phyloP scores from a whole-genome alignment of 768 basidiomycete species.

The Candolleomyces aberdarensis region DNA sequence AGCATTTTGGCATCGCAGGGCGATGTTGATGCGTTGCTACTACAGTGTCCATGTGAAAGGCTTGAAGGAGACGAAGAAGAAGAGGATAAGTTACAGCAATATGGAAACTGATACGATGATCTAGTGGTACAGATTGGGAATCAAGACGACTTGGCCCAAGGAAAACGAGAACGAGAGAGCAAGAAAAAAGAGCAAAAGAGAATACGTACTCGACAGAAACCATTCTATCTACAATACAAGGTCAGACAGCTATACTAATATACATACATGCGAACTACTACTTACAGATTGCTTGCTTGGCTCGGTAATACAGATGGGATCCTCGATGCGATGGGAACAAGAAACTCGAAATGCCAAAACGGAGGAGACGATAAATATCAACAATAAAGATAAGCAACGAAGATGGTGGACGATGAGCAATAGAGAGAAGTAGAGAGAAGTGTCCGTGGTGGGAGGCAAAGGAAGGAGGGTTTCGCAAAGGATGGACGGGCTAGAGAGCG shows the following conservation, averaged over 20 bases:
- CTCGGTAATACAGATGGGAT: neutral
- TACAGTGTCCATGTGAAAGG: too few species aligned
- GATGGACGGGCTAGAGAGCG: neutral
- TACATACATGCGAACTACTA: neutral
- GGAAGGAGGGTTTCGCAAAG: neutral
- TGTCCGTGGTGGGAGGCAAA: neutral
- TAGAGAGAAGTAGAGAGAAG: too few species aligned
- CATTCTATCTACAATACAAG: constrained; percentile 2
- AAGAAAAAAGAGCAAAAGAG: neutral
- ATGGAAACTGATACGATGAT: too few species aligned
- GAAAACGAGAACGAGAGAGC: neutral
- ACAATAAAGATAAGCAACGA: neutral
- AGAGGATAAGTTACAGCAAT: too few species aligned
- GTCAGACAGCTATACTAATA: neutral
- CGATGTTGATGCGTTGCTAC: too few species aligned
- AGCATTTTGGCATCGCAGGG: too few species aligned
- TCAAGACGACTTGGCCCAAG: neutral
- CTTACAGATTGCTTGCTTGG: neutral
- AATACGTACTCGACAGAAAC: neutral
- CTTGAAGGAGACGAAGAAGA: too few species aligned
- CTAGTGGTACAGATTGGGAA: neutral
- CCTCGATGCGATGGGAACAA: neutral
- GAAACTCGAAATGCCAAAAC: neutral
- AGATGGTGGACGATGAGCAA: too few species aligned
- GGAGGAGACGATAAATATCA: neutral